Evolutionary conservation across 768 basidiomycete genomes (phyloP), one percentile per base, ranked within the genome.

Genomic region (Naganishia antarctica): DNA sequence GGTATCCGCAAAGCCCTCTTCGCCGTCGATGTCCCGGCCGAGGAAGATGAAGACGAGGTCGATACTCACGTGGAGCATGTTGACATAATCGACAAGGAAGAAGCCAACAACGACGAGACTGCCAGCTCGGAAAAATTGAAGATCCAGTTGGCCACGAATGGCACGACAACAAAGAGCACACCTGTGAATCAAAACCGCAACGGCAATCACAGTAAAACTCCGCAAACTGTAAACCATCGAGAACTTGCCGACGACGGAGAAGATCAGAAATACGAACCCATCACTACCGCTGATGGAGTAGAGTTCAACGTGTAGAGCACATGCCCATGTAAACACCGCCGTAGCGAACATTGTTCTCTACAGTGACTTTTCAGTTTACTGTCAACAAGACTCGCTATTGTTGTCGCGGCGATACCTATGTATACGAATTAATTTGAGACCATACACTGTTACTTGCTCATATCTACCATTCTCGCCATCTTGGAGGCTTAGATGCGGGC

Each of bases 1-100:
- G 44, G 49, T 7, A 8, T 34, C 26, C 9, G 26, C 29, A 32
- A 45, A 57, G 43, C 28, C 31, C 53, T 63, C 50, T 63, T 60
- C 26, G 60, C 41, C 31, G 62, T 70, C 16, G 66, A 50, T n/a
- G 48, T 34, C 7, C 32, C 58, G 5, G 53, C 58, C 26, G 68
- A 70, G 31, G 65, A 70, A 6, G 68, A 68, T 2, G 71, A 70
- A 12, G 67, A 68, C 21, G 70, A 69, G 15, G 51, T 40, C 15
- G 53, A 57, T 25, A 41, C 37, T 40, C 53, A 57, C 26, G 53
- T 57, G 28, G 53, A 57, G 18, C 53, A 57, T 18, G 53, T 57
- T 4, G 53, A 25, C 21, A 26, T 41, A 5, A 23, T 57, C 21
- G 25, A 2, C 13, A 25, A 23, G 21, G 37, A 57, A 11, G 34